Percentiles rank a stretch among this genome's conserved stretches.
Evolutionary conservation across 768 basidiomycete genomes (phyloP).

Genomic region (Auriscalpium vulgare): DNA sequence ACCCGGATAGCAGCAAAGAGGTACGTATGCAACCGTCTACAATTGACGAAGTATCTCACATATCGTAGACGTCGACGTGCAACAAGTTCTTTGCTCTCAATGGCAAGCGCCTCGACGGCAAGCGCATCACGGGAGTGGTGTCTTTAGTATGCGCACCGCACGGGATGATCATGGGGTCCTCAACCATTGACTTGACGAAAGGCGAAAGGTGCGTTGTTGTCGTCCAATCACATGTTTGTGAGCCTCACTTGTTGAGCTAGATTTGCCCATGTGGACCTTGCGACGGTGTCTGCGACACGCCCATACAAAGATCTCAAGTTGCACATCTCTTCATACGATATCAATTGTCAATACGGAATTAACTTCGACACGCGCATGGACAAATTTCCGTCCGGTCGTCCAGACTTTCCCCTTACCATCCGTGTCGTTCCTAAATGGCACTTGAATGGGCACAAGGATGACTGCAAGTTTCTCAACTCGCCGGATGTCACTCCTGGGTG

Average conservation of each 20-base stretch:
- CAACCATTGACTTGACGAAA: not conserved
- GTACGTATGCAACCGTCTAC: not conserved
- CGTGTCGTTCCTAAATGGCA: not conserved
- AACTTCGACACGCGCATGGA: not conserved
- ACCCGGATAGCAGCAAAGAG: not conserved
- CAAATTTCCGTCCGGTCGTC: not conserved
- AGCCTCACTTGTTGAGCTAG: not conserved
- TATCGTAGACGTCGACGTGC: not conserved
- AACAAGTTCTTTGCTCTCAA: not conserved
- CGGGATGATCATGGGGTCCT: not conserved
- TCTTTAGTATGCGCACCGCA: not conserved
- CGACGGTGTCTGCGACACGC: not conserved
- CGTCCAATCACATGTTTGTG: not conserved
- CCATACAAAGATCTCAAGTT: not conserved
- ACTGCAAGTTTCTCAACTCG: not conserved
- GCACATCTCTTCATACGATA: not conserved
- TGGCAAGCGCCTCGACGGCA: not conserved
- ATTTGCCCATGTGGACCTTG: not conserved
- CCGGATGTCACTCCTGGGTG: not conserved
- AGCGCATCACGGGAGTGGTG: not conserved
- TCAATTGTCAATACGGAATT: not conserved
- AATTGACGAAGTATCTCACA: no score
- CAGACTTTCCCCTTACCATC: not conserved
- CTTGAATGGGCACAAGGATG: not conserved
- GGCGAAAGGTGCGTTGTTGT: not conserved